A percentile compares a stretch with the other conserved stretches of the same genome.
Evolutionary conservation across 129 eudicot genomes (phyloP).

Genomic region (Mikania micrantha): DNA sequence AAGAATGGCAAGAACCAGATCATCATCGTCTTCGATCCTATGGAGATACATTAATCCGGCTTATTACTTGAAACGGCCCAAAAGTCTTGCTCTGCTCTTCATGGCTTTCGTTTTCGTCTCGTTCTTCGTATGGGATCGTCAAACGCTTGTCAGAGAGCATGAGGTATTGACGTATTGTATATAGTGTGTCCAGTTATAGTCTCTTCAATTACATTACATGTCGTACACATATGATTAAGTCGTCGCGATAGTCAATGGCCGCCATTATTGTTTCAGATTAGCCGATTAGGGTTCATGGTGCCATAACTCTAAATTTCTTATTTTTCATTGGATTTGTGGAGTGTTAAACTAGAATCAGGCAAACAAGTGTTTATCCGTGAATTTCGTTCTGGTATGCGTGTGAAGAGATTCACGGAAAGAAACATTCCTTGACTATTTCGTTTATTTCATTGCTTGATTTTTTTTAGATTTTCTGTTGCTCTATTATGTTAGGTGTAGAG

Average conservation of each 20-base stretch:
- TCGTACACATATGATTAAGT: constrained; percentile 1
- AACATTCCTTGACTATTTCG: background rate
- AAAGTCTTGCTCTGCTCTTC: constrained; percentile 67
- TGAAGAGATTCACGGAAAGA: background rate
- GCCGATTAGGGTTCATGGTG: constrained; percentile 16
- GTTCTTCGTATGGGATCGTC: constrained; percentile 85
- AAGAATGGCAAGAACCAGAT: constrained; percentile 76
- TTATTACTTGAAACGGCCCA: constrained; percentile 86
- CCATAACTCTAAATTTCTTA: background rate
- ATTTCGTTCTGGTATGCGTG: too few relatives aligned
- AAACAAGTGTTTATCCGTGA: background rate
- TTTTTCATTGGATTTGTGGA: background rate
- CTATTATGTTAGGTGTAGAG: too few relatives aligned
- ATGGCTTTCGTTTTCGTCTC: constrained; percentile 49
- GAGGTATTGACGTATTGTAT: constrained; percentile 61
- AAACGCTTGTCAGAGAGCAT: constrained; percentile 73
- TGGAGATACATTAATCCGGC: constrained; percentile 85
- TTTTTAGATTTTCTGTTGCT: background rate
- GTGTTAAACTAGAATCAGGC: background rate
- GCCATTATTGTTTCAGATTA: constrained; percentile 4
- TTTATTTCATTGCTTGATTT: background rate
- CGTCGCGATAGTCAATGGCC: background rate
- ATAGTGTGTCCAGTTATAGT: background rate
- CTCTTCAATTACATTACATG: background rate
- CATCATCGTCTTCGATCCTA: constrained; percentile 32